A percentile compares a stretch with the other conserved stretches of the same genome.
These are phyloP conservation scores for Gremmenia infestans DNA, from an alignment of 2,329 filamentous ascomycete genomes.

Conservation along the genomic window DNA sequence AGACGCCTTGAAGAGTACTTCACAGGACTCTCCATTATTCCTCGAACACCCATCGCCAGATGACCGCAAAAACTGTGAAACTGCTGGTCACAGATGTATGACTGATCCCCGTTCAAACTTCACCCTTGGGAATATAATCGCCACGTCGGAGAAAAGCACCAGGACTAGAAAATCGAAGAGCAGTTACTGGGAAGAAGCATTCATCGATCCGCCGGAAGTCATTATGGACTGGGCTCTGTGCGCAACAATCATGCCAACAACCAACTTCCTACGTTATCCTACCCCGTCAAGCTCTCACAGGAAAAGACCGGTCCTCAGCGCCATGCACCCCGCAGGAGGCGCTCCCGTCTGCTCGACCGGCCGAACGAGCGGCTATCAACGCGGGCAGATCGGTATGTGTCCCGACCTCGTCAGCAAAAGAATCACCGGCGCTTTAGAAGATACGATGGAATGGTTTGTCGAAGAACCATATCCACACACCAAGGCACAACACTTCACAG, in stretches of 20 bases:
- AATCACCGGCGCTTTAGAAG: not conserved
- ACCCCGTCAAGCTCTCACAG: not conserved
- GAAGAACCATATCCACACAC: not conserved
- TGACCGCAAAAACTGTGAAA: not conserved
- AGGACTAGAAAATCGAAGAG: not conserved
- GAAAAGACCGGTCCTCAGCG: not conserved
- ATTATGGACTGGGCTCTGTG: not conserved
- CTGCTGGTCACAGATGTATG: not conserved
- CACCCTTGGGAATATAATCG: not conserved
- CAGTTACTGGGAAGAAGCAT: not conserved
- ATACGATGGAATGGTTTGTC: not conserved
- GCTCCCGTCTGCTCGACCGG: not conserved
- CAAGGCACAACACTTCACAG: not conserved
- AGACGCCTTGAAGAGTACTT: not conserved
- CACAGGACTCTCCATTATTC: not conserved
- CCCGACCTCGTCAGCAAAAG: not conserved
- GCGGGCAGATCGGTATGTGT: not conserved
- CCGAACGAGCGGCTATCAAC: not conserved
- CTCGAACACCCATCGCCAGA: not conserved
- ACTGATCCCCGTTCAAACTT: not conserved
- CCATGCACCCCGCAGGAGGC: not conserved
- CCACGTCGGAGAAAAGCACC: not conserved
- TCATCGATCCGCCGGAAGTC: not conserved
- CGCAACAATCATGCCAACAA: not conserved
- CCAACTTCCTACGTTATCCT: not conserved